These are phyloP conservation scores for Cercospora sp. DNA, from an alignment of 2,329 filamentous ascomycete genomes.

Conservation along the genomic window DNA sequence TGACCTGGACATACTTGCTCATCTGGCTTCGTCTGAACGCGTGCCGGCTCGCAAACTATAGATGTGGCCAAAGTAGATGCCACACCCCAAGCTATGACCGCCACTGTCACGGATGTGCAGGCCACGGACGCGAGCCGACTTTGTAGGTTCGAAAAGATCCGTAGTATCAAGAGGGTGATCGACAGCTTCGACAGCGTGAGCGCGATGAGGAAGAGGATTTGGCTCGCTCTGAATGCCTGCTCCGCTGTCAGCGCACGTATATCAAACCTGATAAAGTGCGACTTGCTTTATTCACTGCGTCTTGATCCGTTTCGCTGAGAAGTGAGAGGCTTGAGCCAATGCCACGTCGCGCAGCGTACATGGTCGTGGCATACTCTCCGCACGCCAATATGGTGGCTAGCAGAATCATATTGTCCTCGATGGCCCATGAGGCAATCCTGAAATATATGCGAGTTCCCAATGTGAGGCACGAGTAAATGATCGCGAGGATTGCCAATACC, in stretches of 20 bases:
- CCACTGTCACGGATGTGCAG: background rate
- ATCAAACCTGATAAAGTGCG: background rate
- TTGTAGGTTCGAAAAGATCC: background rate
- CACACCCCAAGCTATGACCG: background rate
- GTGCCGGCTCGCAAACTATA: background rate
- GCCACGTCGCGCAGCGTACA: background rate
- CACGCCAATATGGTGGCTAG: background rate
- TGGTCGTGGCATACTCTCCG: background rate
- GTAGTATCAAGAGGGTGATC: background rate
- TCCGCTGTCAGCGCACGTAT: background rate
- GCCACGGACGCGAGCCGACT: background rate
- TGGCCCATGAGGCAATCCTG: background rate
- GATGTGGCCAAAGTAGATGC: background rate
- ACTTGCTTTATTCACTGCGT: background rate
- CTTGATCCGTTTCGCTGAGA: background rate
- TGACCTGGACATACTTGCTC: background rate
- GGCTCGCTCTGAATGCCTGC: background rate
- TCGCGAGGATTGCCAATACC: background rate
- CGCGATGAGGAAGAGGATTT: background rate
- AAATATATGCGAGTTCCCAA: background rate
- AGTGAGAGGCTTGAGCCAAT: background rate
- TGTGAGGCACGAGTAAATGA: conserved; percentile 1
- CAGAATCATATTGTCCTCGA: conserved; percentile 5
- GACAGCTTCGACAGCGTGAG: conserved; percentile 1
- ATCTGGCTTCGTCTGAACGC: background rate